Evolutionary conservation across 805 yeast genomes (phyloP).

Genomic region (Barnettozyma salicaria): DNA sequence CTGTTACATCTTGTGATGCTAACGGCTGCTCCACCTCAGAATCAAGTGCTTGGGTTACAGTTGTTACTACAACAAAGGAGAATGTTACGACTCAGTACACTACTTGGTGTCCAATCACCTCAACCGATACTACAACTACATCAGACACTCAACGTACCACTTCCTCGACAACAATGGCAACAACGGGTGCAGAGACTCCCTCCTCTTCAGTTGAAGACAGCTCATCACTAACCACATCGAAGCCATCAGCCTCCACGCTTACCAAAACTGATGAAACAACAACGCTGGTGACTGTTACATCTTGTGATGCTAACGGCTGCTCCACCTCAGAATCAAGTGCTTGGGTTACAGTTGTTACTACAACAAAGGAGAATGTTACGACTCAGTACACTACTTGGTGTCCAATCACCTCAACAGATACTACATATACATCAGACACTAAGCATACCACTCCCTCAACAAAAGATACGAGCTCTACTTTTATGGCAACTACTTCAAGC

Average conservation of each 20-base stretch:
- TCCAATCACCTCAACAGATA: constrained; percentile 25
- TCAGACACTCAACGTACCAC: constrained; percentile 1
- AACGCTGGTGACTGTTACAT: constrained; percentile 24
- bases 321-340: constrained; percentile 24
- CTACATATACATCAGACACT: not conserved
- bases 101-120: constrained; percentile 33
- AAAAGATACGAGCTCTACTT: not conserved
- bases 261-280: constrained; percentile 17
- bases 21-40: constrained; percentile 22
- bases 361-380: constrained; percentile 23
- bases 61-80: constrained; percentile 22
- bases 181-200: not conserved
- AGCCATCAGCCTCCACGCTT: not conserved
- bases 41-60: constrained; percentile 23
- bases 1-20: constrained; percentile 19
- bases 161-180: not conserved
- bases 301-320: constrained; percentile 27
- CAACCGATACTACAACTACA: constrained; percentile 3
- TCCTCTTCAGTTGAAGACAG: constrained; percentile 9
- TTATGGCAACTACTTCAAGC: constrained; percentile 1
- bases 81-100: constrained; percentile 28
- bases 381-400: constrained; percentile 39
- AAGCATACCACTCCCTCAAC: not conserved
- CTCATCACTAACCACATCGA: not conserved
- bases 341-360: constrained; percentile 27